These are phyloP conservation scores for Chytriomyces sp. DNA, from an alignment of 192 early-diverging fungal genomes.

Conservation along the genomic window DNA sequence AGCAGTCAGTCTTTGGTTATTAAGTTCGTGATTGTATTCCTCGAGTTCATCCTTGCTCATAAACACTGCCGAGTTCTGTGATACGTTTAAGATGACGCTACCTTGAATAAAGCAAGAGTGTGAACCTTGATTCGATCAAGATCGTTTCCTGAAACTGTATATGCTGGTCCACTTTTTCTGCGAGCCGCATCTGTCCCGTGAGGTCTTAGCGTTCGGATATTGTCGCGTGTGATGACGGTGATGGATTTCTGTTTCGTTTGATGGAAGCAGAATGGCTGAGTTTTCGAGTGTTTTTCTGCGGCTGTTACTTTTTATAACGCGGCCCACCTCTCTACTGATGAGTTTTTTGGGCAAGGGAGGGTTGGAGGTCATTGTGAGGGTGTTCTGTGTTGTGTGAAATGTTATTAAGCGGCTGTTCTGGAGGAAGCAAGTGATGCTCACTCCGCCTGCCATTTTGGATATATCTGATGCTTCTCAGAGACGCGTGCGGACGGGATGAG, in stretches of 20 bases:
- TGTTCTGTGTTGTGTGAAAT: neutral
- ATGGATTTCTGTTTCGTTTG: conserved; percentile 43
- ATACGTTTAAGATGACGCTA: neutral
- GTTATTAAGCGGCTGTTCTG: no score
- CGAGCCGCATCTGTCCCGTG: conserved; percentile 44
- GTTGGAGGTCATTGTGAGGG: conserved; percentile 12
- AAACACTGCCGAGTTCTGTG: conserved; percentile 22
- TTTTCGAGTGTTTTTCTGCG: neutral
- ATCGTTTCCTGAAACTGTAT: conserved; percentile 26
- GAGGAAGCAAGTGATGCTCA: no score
- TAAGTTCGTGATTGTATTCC: conserved; percentile 38
- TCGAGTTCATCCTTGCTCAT: conserved; percentile 51
- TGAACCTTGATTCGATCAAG: conserved; percentile 47
- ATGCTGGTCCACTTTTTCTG: conserved; percentile 30
- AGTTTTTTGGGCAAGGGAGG: neutral
- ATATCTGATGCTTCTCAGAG: no score
- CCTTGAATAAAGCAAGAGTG: neutral
- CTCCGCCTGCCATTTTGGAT: no score
- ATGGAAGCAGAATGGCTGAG: neutral
- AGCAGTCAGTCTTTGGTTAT: conserved; percentile 36
- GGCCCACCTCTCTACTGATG: conserved; percentile 12
- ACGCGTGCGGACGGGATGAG: no score
- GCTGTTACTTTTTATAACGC: neutral
- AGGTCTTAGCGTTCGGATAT: conserved; percentile 58
- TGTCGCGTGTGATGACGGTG: conserved; percentile 64